These are phyloP conservation scores for Calonectria pseudoreteaudii DNA, from an alignment of 2,329 filamentous ascomycete species.

Conservation along the genomic window DNA sequence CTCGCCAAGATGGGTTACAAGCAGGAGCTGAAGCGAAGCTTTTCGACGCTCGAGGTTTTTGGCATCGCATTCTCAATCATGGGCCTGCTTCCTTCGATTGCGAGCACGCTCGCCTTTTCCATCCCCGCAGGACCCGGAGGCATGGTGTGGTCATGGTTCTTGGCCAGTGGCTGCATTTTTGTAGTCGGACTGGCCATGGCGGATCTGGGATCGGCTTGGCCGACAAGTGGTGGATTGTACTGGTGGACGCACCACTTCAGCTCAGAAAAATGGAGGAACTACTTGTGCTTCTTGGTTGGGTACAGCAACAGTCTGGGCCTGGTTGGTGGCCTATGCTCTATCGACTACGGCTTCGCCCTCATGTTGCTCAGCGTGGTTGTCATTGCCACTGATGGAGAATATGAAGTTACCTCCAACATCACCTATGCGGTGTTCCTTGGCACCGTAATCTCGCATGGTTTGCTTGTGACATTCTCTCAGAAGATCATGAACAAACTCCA, in stretches of 20 bases:
- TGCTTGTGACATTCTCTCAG: background rate
- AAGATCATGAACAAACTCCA: background rate
- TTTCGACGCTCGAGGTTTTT: background rate
- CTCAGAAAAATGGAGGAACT: conserved; percentile 4
- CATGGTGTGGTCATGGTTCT: conserved; percentile 5
- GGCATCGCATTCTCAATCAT: background rate
- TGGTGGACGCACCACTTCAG: conserved; percentile 6
- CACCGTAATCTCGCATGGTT: background rate
- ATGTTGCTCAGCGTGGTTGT: background rate
- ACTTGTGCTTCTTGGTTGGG: background rate
- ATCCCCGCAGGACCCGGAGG: background rate
- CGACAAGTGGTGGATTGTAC: background rate
- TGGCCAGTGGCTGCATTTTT: conserved; percentile 3
- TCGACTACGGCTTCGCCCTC: background rate
- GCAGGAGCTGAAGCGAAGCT: background rate
- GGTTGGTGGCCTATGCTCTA: background rate
- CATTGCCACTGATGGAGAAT: background rate
- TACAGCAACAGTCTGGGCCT: background rate
- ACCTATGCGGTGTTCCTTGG: background rate
- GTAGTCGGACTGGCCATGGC: background rate
- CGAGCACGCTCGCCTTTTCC: background rate
- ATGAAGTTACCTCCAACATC: background rate
- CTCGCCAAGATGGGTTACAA: background rate
- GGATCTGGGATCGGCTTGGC: background rate
- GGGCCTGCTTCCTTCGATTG: background rate